Evolutionary conservation across 768 basidiomycete species (phyloP), one percentile per base, ranked within the genome.

Genomic region (Cystoderma amianthinum): DNA sequence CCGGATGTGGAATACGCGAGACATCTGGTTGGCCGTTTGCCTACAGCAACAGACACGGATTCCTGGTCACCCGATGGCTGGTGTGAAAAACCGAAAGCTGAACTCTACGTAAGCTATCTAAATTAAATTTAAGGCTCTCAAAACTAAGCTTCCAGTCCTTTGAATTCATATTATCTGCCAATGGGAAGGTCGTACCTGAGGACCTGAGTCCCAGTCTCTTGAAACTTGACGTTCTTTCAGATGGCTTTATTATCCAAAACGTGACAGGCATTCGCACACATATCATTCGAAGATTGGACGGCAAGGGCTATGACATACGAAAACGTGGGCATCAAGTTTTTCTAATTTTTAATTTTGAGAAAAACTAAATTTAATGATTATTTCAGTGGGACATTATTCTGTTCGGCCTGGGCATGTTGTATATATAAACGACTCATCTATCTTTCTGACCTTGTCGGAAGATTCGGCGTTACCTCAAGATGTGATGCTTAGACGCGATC

Each of bases 221-320:
- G 21, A 94, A 93, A 56, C 59, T 94, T 9, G 67, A 66, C 11
- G 59, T 71, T 20, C 71, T 81, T 19, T 48, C 68, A 3, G 77
- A 82, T 54, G 93, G 93, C 1, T 89, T 78, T 53, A 61, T 91
- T 34, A 61, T 95, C 21, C 72, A 82, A 39, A 84, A 92, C 53
- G 67, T 91, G 6, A 74, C 82, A 2, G 92, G 91, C 4, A 72
- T 96, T 36, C 76, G 87, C 25, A 73, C 81, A 1, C 81, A 80
- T 46, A 81, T 94, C 15, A 80, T 88, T 17, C 83, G 77, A 53
- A 72, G 90, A 19, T 57, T 92, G 40, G 92, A 94, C 50, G 82
- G 83, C 10, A 81, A 71, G 49, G 92, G 92, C 5, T 95, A 91
- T 50, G 88, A 95, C 50, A 72, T 97, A 40, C 74, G 84, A 23